phyloP scores from a whole-genome alignment of 768 basidiomycete species.

The Leucocoprinus sp. region DNA sequence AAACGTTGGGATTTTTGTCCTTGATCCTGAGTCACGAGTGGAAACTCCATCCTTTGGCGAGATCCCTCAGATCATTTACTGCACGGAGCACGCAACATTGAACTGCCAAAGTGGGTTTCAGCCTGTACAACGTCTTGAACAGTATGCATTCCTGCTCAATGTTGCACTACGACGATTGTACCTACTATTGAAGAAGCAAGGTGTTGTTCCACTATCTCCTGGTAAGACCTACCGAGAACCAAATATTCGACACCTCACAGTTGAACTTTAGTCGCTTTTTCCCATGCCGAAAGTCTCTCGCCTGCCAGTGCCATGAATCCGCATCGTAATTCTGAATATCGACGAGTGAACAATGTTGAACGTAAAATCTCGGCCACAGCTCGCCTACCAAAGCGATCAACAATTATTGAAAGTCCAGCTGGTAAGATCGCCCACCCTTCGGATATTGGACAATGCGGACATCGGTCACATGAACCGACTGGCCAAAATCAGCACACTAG shows the following conservation, averaged over 20 bases:
- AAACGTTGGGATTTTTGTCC: conserved; percentile 72
- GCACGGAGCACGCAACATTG: conserved; percentile 65
- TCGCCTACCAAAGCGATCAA: conserved; percentile 86
- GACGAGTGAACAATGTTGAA: conserved; percentile 78
- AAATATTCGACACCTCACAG: conserved; percentile 7
- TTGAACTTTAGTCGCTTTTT: conserved; percentile 15
- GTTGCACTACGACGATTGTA: conserved; percentile 91
- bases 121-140: conserved; percentile 88
- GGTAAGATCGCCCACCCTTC: conserved; percentile 78
- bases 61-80: conserved; percentile 67
- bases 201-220: conserved; percentile 78
- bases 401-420: conserved; percentile 90
- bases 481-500: conserved; percentile 3
- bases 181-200: conserved; percentile 77
- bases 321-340: conserved; percentile 90
- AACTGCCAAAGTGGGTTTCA: conserved; percentile 75
- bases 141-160: conserved; percentile 94
- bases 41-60: conserved; percentile 66
- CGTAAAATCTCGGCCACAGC: conserved; percentile 94
- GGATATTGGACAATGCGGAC: conserved; percentile 27
- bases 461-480: conserved; percentile 5
- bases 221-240: conserved; percentile 32
- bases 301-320: conserved; percentile 57
- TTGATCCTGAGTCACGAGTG: conserved; percentile 60
- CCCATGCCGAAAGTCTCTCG: conserved; percentile 21